Evolutionary conservation across 768 basidiomycete species (phyloP).

Genomic region (Podaxis rugospora): DNA sequence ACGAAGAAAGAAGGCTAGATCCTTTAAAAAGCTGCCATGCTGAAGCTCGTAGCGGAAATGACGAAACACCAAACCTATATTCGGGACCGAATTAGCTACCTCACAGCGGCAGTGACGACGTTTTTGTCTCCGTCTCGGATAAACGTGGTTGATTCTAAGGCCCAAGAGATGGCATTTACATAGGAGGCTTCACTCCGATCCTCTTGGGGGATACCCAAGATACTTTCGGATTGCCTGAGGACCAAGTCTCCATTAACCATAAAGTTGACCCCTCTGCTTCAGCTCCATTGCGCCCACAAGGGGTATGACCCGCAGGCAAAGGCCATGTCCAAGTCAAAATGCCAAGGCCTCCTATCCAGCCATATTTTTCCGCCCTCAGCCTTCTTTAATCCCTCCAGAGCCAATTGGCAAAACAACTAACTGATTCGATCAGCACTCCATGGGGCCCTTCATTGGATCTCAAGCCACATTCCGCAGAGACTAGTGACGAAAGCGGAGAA

Average conservation of each 20-base stretch:
- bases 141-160: not conserved
- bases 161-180: slow-evolving; percentile 16
- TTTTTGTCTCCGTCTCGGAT: slow-evolving; percentile 9
- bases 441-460: not conserved
- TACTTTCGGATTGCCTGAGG: not conserved
- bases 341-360: not conserved
- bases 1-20: slow-evolving; percentile 64
- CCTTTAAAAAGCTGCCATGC: slow-evolving; percentile 61
- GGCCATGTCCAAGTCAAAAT: not conserved
- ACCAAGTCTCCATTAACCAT: not conserved
- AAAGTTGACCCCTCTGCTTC: not conserved
- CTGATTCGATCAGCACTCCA: not conserved
- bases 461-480: not conserved
- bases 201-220: not conserved
- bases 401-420: not conserved
- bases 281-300: slow-evolving; percentile 8
- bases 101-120: not conserved
- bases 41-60: slow-evolving; percentile 64
- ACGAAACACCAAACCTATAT: slow-evolving; percentile 31
- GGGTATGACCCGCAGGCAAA: slow-evolving; percentile 18
- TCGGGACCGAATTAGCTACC: not conserved
- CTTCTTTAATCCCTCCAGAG: not conserved
- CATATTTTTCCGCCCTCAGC: slow-evolving; percentile 3
- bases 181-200: slow-evolving; percentile 20
- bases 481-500: not conserved